Percentiles rank a stretch among this genome's conserved stretches.
Evolutionary conservation across 768 basidiomycete species (phyloP).

Genomic region (Leccinum broughii): DNA sequence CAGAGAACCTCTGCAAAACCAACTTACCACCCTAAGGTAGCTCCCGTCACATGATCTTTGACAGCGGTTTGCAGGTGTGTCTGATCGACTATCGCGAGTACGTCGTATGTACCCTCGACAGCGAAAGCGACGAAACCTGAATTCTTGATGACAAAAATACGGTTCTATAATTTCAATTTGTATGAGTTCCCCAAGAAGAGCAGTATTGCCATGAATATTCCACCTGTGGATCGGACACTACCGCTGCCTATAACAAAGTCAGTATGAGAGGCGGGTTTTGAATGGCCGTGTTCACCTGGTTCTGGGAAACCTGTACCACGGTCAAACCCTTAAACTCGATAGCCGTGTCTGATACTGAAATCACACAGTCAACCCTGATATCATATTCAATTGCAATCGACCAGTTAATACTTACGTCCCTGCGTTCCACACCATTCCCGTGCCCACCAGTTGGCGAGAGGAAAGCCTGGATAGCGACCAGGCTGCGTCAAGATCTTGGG

Average conservation of each 20-base stretch:
- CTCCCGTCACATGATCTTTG: conserved; percentile 61
- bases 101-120: conserved; percentile 72
- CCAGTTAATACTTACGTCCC: conserved; percentile 50
- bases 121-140: conserved; percentile 78
- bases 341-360: conserved; percentile 77
- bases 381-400: not conserved
- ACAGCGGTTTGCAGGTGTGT: conserved; percentile 67
- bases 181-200: not conserved
- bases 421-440: conserved; percentile 67
- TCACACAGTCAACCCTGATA: not conserved
- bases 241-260: conserved; percentile 46
- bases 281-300: conserved; percentile 45
- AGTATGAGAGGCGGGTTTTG: not conserved
- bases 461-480: conserved; percentile 76
- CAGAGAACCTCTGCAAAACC: not conserved
- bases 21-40: conserved; percentile 56
- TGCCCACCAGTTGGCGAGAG: conserved; percentile 85
- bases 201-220: not conserved
- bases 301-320: conserved; percentile 86
- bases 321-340: conserved; percentile 80
- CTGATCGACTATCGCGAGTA: conserved; percentile 81
- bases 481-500: conserved; percentile 75
- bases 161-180: conserved; percentile 42
- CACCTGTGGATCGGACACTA: conserved; percentile 71
- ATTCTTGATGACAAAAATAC: conserved; percentile 79